phyloP scores from a whole-genome alignment of 305 asterid genomes.

The Fraxinus albicans region DNA sequence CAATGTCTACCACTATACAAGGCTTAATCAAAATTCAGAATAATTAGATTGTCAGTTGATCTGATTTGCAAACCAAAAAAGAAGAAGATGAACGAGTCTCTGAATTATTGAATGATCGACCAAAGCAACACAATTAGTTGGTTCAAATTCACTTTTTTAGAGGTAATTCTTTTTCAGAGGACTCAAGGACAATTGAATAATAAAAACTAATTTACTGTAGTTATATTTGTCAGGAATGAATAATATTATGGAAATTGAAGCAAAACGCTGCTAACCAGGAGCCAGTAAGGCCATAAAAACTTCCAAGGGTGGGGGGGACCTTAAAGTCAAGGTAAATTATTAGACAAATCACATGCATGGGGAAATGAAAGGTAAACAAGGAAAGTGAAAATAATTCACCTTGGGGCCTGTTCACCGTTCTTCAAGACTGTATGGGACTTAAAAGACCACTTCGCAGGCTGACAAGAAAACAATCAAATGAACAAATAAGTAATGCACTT shows the following conservation, averaged over 20 bases:
- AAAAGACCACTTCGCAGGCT: conserved; percentile 93
- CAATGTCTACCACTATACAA: not conserved
- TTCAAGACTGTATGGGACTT: conserved; percentile 85
- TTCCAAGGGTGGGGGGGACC: not conserved
- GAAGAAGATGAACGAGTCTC: not conserved
- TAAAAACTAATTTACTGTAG: conserved; percentile 7
- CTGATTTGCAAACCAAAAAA: not conserved
- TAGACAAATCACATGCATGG: conserved; percentile 6
- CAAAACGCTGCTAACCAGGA: conserved; percentile 2
- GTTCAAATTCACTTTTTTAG: not conserved
- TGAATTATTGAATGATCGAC: not conserved
- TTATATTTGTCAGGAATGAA: conserved; percentile 18
- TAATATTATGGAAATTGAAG: not conserved
- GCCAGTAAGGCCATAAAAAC: conserved; percentile 12
- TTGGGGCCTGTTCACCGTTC: conserved; percentile 72
- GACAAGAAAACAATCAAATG: conserved; percentile 29
- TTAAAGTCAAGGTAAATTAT: not conserved
- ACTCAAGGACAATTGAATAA: not conserved
- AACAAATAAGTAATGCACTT: not conserved
- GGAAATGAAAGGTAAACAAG: conserved; percentile 12
- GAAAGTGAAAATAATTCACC: conserved; percentile 41
- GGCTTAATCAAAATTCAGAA: conserved; percentile 2
- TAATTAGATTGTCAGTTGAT: not conserved
- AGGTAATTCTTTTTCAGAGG: not conserved
- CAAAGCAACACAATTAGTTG: not conserved